A percentile compares a stretch with the other conserved stretches of the same genome.
Evolutionary conservation across 441 rosid species (phyloP).

Genomic region (Euphorbia schlechtendalii): DNA sequence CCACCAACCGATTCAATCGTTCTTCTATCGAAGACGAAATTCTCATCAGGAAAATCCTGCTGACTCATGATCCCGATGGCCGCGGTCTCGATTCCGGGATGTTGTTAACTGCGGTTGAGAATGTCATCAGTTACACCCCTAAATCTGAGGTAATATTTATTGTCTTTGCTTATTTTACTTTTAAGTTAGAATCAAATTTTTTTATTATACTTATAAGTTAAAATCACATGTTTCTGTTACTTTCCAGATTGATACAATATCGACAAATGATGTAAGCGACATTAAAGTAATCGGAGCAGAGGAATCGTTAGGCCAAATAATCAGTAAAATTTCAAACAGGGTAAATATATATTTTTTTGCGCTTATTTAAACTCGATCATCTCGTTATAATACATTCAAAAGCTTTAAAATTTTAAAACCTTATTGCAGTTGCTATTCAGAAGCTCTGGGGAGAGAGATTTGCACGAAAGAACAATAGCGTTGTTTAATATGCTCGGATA

Average conservation of each 20-base stretch:
- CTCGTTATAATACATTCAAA: too few relatives aligned
- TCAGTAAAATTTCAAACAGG: slow-evolving; percentile 41
- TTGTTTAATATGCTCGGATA: slow-evolving; percentile 52
- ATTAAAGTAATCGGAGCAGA: slow-evolving; percentile 41
- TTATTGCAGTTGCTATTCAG: slow-evolving; percentile 44
- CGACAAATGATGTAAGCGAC: slow-evolving; percentile 21
- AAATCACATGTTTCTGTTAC: too few relatives aligned
- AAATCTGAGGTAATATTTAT: slow-evolving; percentile 31
- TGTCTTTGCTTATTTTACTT: too few relatives aligned
- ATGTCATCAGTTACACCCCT: slow-evolving; percentile 39
- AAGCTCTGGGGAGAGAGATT: slow-evolving; percentile 29
- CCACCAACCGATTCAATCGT: slow-evolving; percentile 5
- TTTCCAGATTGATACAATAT: slow-evolving; percentile 22
- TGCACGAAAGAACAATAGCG: slow-evolving; percentile 45
- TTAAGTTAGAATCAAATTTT: too few relatives aligned
- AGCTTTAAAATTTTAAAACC: background rate
- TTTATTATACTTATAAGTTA: too few relatives aligned
- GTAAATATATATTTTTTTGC: slow-evolving; percentile 23
- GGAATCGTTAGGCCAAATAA: slow-evolving; percentile 42
- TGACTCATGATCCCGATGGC: slow-evolving; percentile 71
- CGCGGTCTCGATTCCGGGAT: slow-evolving; percentile 54
- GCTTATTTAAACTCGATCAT: too few relatives aligned
- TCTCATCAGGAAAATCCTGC: slow-evolving; percentile 48
- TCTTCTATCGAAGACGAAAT: slow-evolving; percentile 39
- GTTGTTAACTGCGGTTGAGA: slow-evolving; percentile 52